Conservation (phyloP, 108 stramenopile species). For the Fragilaria crotonensis region DNA sequence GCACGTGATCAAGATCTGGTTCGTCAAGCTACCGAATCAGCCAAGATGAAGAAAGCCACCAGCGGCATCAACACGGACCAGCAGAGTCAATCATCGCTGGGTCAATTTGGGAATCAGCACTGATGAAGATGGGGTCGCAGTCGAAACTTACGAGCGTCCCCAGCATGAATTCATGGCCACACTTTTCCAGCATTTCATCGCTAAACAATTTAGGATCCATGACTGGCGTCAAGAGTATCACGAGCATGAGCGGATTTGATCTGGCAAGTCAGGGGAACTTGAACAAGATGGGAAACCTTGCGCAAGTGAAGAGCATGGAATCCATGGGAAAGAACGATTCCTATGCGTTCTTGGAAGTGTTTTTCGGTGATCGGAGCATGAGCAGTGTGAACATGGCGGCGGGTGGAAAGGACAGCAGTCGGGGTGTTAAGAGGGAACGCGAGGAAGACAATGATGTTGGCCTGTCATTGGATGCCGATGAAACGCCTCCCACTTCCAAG, state of each 20-base stretch:
- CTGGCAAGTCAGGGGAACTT: slow-evolving; percentile 79
- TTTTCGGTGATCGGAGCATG: slow-evolving; percentile 75
- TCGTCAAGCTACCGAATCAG: slow-evolving; percentile 61
- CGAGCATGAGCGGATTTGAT: slow-evolving; percentile 76
- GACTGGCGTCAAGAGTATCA: slow-evolving; percentile 88
- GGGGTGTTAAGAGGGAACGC: slow-evolving; percentile 59
- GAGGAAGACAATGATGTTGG: slow-evolving; percentile 89
- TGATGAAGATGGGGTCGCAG: slow-evolving; percentile 28
- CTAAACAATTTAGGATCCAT: slow-evolving; percentile 80
- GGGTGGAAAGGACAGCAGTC: slow-evolving; percentile 17
- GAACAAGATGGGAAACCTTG: slow-evolving; percentile 81
- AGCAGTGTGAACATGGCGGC: slow-evolving; percentile 21
- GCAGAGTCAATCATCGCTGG: slow-evolving; percentile 18
- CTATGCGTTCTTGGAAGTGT: slow-evolving; percentile 90
- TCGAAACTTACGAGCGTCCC: slow-evolving; percentile 39
- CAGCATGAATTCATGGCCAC: slow-evolving; percentile 81
- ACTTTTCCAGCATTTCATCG: slow-evolving; percentile 81
- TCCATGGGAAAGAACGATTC: slow-evolving; percentile 79
- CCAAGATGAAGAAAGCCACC: slow-evolving; percentile 15
- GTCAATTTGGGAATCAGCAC: slow-evolving; percentile 20
- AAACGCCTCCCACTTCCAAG: slow-evolving; percentile 34
- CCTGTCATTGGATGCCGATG: slow-evolving; percentile 80
- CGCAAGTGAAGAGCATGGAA: slow-evolving; percentile 85
- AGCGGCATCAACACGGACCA: slow-evolving; percentile 2
- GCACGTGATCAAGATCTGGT: slow-evolving; percentile 88